Evolutionary conservation across 2,329 filamentous ascomycete genomes (phyloP).

Genomic region (Sarocladium brachiariae): DNA sequence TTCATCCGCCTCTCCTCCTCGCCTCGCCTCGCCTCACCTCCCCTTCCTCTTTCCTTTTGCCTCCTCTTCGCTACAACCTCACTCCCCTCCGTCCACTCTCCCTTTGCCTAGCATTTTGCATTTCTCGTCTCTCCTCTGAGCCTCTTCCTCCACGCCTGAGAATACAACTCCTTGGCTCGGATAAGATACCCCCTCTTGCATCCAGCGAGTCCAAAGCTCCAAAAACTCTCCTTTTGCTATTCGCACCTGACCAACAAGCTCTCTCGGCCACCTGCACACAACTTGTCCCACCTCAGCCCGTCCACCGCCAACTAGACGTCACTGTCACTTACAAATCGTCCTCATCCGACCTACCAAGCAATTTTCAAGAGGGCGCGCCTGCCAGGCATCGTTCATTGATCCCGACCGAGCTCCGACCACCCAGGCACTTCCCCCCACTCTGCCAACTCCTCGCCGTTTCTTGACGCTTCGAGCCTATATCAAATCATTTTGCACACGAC

Average conservation of each 20-base stretch:
- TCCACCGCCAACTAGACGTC: background rate
- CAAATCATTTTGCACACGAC: constrained; percentile 25
- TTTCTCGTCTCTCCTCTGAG: constrained; percentile 14
- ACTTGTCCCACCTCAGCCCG: constrained; percentile 1
- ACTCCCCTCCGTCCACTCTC: constrained; percentile 16
- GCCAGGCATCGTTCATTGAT: constrained; percentile 4
- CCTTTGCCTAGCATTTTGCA: constrained; percentile 16
- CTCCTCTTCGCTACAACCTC: constrained; percentile 19
- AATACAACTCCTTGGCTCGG: constrained; percentile 10
- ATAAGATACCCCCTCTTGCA: constrained; percentile 3
- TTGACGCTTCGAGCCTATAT: constrained; percentile 18
- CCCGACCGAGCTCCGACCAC: constrained; percentile 6
- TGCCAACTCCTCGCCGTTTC: constrained; percentile 12
- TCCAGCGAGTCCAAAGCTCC: constrained; percentile 1
- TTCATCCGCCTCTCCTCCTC: constrained; percentile 9
- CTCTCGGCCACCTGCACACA: constrained; percentile 2
- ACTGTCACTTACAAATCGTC: background rate
- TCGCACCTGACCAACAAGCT: background rate
- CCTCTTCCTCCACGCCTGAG: constrained; percentile 10
- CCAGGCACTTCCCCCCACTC: constrained; percentile 10
- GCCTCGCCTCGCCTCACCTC: constrained; percentile 6
- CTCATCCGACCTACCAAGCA: background rate
- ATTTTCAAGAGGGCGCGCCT: constrained; percentile 10
- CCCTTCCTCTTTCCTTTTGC: constrained; percentile 6
- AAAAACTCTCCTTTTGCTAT: constrained; percentile 9